Percentiles rank a stretch among this genome's conserved stretches.
These are phyloP conservation scores for Tilletia caries DNA, from an alignment of 1,284 basidiomycete species.

Conservation along the genomic window DNA sequence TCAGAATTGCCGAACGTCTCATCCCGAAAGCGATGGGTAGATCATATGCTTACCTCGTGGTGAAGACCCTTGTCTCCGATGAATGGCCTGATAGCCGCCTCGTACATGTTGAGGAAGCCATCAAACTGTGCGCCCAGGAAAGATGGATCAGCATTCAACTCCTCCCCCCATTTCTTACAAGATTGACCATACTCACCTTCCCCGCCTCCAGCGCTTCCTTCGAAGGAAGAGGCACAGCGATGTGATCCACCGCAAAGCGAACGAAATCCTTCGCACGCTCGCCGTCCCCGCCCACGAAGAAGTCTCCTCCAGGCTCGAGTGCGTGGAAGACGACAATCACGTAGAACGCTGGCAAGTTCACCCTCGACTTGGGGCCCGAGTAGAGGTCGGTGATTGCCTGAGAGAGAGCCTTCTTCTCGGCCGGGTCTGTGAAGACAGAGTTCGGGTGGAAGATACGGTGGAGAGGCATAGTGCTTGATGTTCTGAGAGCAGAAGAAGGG, in stretches of 20 bases:
- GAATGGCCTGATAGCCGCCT: background rate
- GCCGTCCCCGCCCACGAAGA: background rate
- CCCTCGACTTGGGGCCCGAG: slow-evolving; percentile 2
- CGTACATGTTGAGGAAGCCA: background rate
- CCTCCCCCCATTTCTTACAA: no score
- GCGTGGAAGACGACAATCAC: background rate
- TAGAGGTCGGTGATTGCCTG: background rate
- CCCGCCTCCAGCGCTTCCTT: background rate
- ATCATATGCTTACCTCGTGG: background rate
- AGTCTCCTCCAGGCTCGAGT: background rate
- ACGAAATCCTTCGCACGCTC: background rate
- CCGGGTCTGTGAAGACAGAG: background rate
- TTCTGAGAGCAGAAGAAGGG: no score
- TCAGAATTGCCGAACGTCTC: no score
- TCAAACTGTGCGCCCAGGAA: background rate
- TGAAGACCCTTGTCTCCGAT: background rate
- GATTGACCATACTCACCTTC: background rate
- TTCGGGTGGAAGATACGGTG: slow-evolving; percentile 5
- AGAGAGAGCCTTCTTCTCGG: background rate
- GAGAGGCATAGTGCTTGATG: background rate
- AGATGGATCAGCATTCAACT: background rate
- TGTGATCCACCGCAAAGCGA: background rate
- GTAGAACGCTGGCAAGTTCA: background rate
- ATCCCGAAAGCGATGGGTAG: no score
- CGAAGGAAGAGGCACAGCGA: background rate